Percentiles rank a stretch among this genome's conserved stretches.
Conservation (phyloP, 768 basidiomycete genomes). For the Macrocybe gigantea region DNA sequence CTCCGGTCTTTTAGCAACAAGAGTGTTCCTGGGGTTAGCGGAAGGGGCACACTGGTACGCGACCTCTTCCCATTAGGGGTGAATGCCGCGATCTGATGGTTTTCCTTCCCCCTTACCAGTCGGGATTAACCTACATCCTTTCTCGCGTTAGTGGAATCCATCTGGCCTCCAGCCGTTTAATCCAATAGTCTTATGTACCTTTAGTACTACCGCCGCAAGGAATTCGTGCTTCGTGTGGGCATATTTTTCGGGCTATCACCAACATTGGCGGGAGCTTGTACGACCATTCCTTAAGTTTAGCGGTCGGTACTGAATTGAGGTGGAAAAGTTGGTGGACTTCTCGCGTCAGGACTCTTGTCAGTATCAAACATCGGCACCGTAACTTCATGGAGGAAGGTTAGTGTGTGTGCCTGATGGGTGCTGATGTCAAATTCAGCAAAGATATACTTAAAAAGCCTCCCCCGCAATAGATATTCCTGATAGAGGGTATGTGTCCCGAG, state of each 20-base stretch:
- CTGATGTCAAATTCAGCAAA: background rate
- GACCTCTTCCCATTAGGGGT: background rate
- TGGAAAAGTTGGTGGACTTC: conserved; percentile 27
- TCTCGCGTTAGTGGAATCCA: conserved; percentile 8
- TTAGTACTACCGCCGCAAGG: conserved; percentile 27
- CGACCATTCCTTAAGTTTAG: conserved; percentile 1
- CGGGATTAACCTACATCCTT: conserved; percentile 16
- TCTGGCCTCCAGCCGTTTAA: background rate
- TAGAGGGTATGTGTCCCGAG: conserved; percentile 25
- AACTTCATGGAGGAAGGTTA: conserved; percentile 28
- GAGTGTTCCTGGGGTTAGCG: conserved; percentile 19
- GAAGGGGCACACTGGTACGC: conserved; percentile 19
- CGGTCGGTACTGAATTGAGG: background rate
- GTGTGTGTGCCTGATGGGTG: background rate
- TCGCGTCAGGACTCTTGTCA: conserved; percentile 31
- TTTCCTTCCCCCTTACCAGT: conserved; percentile 5
- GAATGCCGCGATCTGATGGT: background rate
- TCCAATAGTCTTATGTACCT: background rate
- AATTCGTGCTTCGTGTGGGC: conserved; percentile 27
- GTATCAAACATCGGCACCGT: conserved; percentile 25
- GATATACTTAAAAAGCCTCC: too few relatives aligned
- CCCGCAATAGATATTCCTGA: conserved; percentile 24
- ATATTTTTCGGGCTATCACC: conserved; percentile 29
- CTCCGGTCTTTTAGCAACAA: conserved; percentile 14
- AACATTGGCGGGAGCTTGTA: conserved; percentile 29